phyloP scores from a whole-genome alignment of 2,329 filamentous ascomycete genomes.

The Aspergillus viridinutans region DNA sequence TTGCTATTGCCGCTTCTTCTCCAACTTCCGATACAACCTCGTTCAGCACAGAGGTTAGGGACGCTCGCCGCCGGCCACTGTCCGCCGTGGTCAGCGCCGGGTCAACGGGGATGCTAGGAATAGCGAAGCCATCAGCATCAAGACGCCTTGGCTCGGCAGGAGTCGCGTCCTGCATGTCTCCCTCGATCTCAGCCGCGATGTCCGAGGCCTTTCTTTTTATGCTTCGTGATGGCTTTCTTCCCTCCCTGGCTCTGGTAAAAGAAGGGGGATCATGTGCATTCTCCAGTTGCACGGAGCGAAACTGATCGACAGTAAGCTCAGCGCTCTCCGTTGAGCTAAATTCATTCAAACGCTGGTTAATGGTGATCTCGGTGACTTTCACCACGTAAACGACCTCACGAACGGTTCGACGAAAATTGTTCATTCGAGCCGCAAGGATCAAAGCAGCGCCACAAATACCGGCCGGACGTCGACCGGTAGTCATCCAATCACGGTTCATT shows the following conservation, averaged over 20 bases:
- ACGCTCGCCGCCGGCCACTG: conserved; percentile 14
- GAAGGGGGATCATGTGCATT: conserved; percentile 77
- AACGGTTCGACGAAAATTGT: conserved; percentile 91
- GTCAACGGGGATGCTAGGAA: conserved; percentile 51
- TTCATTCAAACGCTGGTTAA: conserved; percentile 85
- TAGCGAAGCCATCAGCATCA: conserved; percentile 66
- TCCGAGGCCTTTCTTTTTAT: conserved; percentile 31
- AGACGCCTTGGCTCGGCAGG: conserved; percentile 37
- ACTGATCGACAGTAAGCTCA: conserved; percentile 81
- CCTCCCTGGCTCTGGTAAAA: conserved; percentile 58
- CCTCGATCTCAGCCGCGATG: conserved; percentile 42
- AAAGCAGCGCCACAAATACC: conserved; percentile 92
- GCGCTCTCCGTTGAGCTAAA: conserved; percentile 85
- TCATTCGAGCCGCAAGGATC: conserved; percentile 93
- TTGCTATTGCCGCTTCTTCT: conserved; percentile 15
- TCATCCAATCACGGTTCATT: conserved; percentile 98
- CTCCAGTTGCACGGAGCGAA: conserved; percentile 55
- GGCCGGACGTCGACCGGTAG: conserved; percentile 85
- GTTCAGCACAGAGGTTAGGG: conserved; percentile 18
- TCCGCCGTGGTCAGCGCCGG: conserved; percentile 34
- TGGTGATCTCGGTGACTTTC: conserved; percentile 90
- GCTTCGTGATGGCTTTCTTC: conserved; percentile 50
- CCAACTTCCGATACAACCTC: conserved; percentile 20
- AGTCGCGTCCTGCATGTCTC: conserved; percentile 38
- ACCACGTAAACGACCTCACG: conserved; percentile 97